phyloP scores from a whole-genome alignment of 1,284 basidiomycete species.

The Cronartium quercuum region DNA sequence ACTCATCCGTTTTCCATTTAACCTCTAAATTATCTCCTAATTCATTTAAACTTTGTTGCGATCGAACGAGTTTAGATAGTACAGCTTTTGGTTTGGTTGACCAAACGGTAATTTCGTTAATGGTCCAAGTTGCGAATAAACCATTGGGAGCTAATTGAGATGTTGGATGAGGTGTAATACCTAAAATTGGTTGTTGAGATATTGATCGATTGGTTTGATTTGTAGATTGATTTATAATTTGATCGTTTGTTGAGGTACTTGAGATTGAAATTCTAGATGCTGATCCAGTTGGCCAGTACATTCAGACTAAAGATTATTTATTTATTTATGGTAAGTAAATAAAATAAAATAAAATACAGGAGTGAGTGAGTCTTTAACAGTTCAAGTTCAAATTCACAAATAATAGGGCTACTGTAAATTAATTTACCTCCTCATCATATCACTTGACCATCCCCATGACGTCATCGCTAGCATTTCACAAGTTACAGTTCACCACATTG shows the following conservation, averaged over 20 bases:
- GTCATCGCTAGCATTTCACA: too few relatives aligned
- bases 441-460: too few relatives aligned
- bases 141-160: neutral
- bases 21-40: constrained; percentile 14
- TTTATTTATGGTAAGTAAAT: too few relatives aligned
- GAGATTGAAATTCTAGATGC: constrained; percentile 28
- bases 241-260: constrained; percentile 5
- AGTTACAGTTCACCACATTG: too few relatives aligned
- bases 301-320: too few relatives aligned
- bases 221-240: neutral
- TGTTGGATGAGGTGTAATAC: neutral
- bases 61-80: constrained; percentile 14
- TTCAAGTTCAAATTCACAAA: too few relatives aligned
- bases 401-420: too few relatives aligned
- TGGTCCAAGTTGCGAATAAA: constrained; percentile 37
- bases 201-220: neutral
- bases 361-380: too few relatives aligned
- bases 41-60: neutral
- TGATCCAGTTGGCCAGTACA: constrained; percentile 39
- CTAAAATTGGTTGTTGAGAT: neutral
- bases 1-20: constrained; percentile 28
- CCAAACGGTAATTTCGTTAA: constrained; percentile 24
- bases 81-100: constrained; percentile 26
- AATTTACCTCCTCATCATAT: too few relatives aligned
- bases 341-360: too few relatives aligned